A percentile compares a stretch with the other conserved stretches of the same genome.
Evolutionary conservation across 2,329 filamentous ascomycete species (phyloP).

Genomic region (Shiraia sp.): DNA sequence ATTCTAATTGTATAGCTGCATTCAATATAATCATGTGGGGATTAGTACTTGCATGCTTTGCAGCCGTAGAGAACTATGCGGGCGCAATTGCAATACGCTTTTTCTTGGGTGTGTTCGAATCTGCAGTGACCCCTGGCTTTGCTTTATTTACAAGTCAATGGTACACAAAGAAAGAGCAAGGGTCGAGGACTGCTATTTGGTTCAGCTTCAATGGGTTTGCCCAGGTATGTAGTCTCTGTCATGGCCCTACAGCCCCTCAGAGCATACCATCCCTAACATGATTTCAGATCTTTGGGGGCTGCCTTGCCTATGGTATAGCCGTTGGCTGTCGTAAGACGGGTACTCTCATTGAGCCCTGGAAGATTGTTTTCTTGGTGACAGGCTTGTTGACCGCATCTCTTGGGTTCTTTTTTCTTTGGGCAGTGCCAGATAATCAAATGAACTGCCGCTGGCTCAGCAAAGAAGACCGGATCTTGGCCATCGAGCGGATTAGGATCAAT

Average conservation of each 20-base stretch:
- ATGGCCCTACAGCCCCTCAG: not conserved
- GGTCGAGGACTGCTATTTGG: conserved; percentile 66
- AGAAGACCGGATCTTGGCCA: conserved; percentile 67
- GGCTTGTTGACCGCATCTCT: conserved; percentile 49
- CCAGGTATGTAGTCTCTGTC: conserved; percentile 32
- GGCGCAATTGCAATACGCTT: conserved; percentile 68
- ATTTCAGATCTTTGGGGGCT: conserved; percentile 59
- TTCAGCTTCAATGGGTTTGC: conserved; percentile 69
- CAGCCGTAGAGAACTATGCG: conserved; percentile 62
- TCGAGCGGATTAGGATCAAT: conserved; percentile 74
- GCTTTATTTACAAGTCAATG: conserved; percentile 70
- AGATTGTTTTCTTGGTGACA: conserved; percentile 58
- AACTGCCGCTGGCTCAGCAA: conserved; percentile 66
- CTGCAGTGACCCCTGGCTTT: conserved; percentile 70
- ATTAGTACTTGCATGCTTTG: conserved; percentile 63
- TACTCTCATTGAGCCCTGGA: conserved; percentile 65
- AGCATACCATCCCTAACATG: conserved; percentile 25
- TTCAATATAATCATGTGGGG: conserved; percentile 69
- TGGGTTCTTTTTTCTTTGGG: conserved; percentile 50
- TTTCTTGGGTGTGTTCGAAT: conserved; percentile 70
- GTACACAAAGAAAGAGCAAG: conserved; percentile 73
- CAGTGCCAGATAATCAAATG: conserved; percentile 62
- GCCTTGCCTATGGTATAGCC: conserved; percentile 67
- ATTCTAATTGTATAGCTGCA: conserved; percentile 47
- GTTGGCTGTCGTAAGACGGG: conserved; percentile 59